Conservation (phyloP, 2,329 filamentous ascomycete genomes). For the Ascochyta rabiei region DNA sequence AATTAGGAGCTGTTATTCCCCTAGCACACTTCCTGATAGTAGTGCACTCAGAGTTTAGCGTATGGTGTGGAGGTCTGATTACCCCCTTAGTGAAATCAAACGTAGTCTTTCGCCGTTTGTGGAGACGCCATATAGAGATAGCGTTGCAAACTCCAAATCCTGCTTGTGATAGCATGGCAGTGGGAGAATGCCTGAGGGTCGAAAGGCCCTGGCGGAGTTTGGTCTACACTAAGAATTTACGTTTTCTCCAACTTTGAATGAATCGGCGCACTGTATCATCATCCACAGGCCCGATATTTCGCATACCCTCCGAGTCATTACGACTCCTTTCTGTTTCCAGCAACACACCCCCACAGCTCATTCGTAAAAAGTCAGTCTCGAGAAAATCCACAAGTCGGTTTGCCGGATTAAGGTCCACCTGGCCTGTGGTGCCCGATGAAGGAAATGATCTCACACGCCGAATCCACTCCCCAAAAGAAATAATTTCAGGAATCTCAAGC, state of each 20-base stretch:
- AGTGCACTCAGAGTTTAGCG: too few species aligned
- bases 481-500: slow-evolving; percentile 32
- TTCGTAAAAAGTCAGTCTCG: slow-evolving; percentile 46
- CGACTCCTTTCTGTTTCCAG: slow-evolving; percentile 45
- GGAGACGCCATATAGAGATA: too few species aligned
- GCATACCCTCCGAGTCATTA: slow-evolving; percentile 49
- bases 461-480: slow-evolving; percentile 53
- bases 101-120: too few species aligned
- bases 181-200: too few species aligned
- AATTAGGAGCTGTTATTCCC: too few species aligned
- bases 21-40: too few species aligned
- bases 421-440: not conserved
- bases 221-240: slow-evolving; percentile 8
- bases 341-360: slow-evolving; percentile 55
- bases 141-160: too few species aligned
- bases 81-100: too few species aligned
- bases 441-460: slow-evolving; percentile 38
- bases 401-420: slow-evolving; percentile 41
- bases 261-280: slow-evolving; percentile 13
- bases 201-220: too few species aligned
- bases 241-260: slow-evolving; percentile 15
- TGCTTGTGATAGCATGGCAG: too few species aligned
- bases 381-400: slow-evolving; percentile 42
- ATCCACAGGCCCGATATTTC: slow-evolving; percentile 15
- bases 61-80: too few species aligned